phyloP scores from a whole-genome alignment of 2,329 filamentous ascomycete genomes.

The Ceratocystis diversiconidia region DNA sequence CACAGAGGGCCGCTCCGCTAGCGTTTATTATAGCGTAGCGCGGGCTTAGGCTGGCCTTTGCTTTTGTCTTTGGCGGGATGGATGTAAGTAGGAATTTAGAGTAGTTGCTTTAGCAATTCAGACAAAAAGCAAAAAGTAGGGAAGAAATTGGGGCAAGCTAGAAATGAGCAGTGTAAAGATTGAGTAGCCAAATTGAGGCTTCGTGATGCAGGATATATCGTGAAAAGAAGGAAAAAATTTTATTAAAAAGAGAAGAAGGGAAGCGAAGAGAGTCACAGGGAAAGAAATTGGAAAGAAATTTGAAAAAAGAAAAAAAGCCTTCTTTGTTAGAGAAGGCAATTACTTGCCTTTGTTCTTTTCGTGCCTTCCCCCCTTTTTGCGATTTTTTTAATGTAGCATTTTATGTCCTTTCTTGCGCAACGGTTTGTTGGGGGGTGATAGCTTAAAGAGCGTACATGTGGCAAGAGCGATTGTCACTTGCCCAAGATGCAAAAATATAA shows the following conservation, averaged over 20 bases:
- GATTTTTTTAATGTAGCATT: not conserved
- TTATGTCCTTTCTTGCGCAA: not conserved
- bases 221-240: not conserved
- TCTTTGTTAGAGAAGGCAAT: not conserved
- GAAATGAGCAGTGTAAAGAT: not conserved
- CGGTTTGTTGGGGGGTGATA: not conserved
- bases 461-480: not conserved
- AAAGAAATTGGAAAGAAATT: not conserved
- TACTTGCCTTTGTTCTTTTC: not conserved
- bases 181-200: not conserved
- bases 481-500: not conserved
- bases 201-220: not conserved
- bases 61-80: not conserved
- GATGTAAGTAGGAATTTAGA: not conserved
- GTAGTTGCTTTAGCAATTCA: not conserved
- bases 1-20: not conserved
- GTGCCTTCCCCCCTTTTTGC: not conserved
- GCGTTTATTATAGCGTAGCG: not conserved
- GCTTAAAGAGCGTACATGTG: constrained; percentile 3
- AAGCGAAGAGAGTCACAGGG: not conserved
- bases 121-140: not conserved
- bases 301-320: not conserved
- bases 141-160: not conserved
- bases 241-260: not conserved
- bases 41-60: not conserved